Percentiles rank a stretch among this genome's conserved stretches.
phyloP scores from a whole-genome alignment of 305 asterid genomes.

The Ruellia speciosa region DNA sequence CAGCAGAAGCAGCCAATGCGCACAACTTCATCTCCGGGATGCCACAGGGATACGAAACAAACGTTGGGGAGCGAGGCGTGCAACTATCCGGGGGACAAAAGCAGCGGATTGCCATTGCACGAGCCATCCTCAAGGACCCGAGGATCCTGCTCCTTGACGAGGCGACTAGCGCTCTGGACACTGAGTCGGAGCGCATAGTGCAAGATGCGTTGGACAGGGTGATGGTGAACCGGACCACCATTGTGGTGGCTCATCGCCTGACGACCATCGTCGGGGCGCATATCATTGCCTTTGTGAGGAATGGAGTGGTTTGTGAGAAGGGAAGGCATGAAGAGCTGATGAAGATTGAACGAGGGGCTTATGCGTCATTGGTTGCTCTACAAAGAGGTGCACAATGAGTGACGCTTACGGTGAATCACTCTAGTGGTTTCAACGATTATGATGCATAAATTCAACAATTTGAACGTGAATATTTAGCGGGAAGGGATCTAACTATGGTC shows the following conservation, averaged over 20 bases:
- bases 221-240: constrained; percentile 46
- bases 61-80: constrained; percentile 77
- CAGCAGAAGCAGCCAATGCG: constrained; percentile 77
- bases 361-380: constrained; percentile 50
- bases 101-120: constrained; percentile 52
- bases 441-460: too few species aligned
- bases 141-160: constrained; percentile 38
- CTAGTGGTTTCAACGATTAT: too few species aligned
- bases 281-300: constrained; percentile 44
- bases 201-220: constrained; percentile 58
- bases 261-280: constrained; percentile 55
- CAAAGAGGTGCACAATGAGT: constrained; percentile 32
- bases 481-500: too few species aligned
- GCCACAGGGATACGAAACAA: constrained; percentile 70
- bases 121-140: constrained; percentile 46
- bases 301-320: constrained; percentile 49
- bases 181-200: constrained; percentile 60
- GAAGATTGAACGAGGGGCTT: constrained; percentile 35
- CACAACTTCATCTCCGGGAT: constrained; percentile 79
- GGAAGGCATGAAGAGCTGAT: constrained; percentile 49
- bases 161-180: constrained; percentile 63
- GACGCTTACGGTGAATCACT: constrained; percentile 11
- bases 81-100: constrained; percentile 51
- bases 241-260: constrained; percentile 54
- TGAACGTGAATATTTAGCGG: too few species aligned